These are phyloP conservation scores for Passalora sequoiae DNA, from an alignment of 2,329 filamentous ascomycete species.

Conservation along the genomic window DNA sequence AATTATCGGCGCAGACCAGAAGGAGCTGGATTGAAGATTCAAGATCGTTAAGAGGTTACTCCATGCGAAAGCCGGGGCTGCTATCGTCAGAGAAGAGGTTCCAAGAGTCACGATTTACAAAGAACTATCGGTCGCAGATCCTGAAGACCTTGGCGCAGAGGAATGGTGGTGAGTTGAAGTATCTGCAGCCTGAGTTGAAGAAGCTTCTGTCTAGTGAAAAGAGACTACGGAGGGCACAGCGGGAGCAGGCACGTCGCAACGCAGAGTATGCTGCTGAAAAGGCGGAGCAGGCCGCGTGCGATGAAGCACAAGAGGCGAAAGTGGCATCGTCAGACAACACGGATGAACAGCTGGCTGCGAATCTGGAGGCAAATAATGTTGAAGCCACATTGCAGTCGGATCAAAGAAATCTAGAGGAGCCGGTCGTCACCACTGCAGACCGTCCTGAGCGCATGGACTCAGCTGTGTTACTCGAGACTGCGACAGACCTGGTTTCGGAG, in stretches of 20 bases:
- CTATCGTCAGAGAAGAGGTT: not conserved
- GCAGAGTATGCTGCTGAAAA: not conserved
- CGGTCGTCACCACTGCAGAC: too few species aligned
- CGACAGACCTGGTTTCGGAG: not conserved
- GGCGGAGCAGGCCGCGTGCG: not conserved
- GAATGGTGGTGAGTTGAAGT: conserved; percentile 4
- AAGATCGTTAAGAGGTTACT: not conserved
- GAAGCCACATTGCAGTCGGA: not conserved
- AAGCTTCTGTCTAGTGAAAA: conserved; percentile 2
- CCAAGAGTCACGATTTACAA: conserved; percentile 3
- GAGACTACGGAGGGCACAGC: not conserved
- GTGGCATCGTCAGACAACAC: not conserved
- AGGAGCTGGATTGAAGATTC: conserved; percentile 5
- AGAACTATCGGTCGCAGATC: conserved; percentile 5
- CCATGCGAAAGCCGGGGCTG: not conserved
- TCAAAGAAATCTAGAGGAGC: not conserved
- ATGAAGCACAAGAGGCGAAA: not conserved
- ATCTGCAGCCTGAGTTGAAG: conserved; percentile 3
- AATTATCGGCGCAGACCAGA: not conserved
- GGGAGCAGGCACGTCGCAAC: not conserved
- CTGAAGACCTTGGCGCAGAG: conserved; percentile 1
- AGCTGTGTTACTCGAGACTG: not conserved
- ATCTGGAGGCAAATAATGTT: not conserved
- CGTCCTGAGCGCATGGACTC: not conserved
- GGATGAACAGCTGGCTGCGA: not conserved